Evolutionary conservation across 192 early-diverging fungal genomes (phyloP).

Genomic region (Kickxella alabastrina): DNA sequence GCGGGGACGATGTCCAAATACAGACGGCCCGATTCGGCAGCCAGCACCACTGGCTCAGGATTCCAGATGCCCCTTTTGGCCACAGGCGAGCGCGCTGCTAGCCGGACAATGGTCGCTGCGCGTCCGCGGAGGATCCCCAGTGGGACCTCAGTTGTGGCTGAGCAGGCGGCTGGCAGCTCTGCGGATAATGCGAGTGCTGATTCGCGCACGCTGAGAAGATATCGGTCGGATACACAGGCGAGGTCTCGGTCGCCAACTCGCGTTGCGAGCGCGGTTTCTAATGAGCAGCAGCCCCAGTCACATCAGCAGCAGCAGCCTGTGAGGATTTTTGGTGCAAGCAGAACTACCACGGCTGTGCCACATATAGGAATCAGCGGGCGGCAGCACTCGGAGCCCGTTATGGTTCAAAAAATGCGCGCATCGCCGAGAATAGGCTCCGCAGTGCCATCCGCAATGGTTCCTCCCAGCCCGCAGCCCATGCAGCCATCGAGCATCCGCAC

Average conservation of each 20-base stretch:
- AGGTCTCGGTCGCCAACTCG: conserved; percentile 3
- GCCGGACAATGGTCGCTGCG: conserved; percentile 13
- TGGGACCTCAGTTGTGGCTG: neutral
- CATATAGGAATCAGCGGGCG: conserved; percentile 8
- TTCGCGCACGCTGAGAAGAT: conserved; percentile 13
- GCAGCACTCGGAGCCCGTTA: conserved; percentile 30
- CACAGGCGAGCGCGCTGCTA: neutral
- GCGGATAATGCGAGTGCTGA: neutral
- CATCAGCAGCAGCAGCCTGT: conserved; percentile 8
- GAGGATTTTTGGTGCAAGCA: conserved; percentile 4
- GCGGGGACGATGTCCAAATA: neutral
- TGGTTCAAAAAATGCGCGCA: neutral
- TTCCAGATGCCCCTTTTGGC: neutral
- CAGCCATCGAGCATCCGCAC: conserved; percentile 1
- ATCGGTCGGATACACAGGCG: conserved; percentile 14
- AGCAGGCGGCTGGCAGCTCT: neutral
- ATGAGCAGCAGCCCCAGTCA: neutral
- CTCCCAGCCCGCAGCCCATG: neutral
- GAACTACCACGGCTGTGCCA: conserved; percentile 3
- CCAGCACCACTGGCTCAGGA: neutral
- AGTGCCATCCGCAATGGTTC: neutral
- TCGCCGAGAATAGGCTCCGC: neutral
- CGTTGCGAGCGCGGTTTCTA: no score
- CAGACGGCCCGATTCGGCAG: neutral
- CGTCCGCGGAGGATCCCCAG: conserved; percentile 10